Evolutionary conservation across 331 rosid species (phyloP), one percentile per base, ranked within the genome.

Genomic region (Telfairia occidentalis): DNA sequence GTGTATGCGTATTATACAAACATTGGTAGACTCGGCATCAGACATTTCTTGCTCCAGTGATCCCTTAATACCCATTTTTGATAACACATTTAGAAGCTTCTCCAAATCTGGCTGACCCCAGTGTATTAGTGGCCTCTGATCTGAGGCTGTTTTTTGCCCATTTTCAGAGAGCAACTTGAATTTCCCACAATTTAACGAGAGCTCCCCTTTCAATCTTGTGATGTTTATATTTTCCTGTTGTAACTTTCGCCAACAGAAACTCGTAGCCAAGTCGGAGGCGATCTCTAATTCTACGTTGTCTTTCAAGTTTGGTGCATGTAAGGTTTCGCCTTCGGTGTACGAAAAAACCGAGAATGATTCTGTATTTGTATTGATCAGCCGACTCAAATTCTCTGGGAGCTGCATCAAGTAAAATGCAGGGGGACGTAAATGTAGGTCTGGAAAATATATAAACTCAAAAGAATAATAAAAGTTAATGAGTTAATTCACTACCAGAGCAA

Each of bases 151-250:
- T 60, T 77, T 67, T 60, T 77, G 77, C 30, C 84, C 59, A 30
- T 53, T 80, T 40, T 28, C 85, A 64, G 83, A 48, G 35, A 83
- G 48, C 81, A 93, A 78, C 74, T 53, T 74, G 61, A 84, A 82
- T 72, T 76, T 87, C 46, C 85, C 92, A 58, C 82, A 80, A 64
- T 81, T 77, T 71, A 88, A 43, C 0, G 76, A 61, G 21, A 91
- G 86, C 61, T 85, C 82, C 26, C 98, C 96, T 58, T 83, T 89
- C 83, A 91, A 76, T 76, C 90, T 85, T 30, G 90, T 54, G 50
- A 88, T 43, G 50, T 76, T 82, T 57, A 89, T 21, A 64, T 83
- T 83, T 76, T 81, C 86, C 11, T 83, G 86, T 77, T 77, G 78
- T 58, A 89, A 81, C 45, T 80, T 86, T 79, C 77, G 87, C 90